Evolutionary conservation across 1,139 yeast species (phyloP), one percentile per base, ranked within the genome.

Genomic region (Saccharomyces hybrid): DNA sequence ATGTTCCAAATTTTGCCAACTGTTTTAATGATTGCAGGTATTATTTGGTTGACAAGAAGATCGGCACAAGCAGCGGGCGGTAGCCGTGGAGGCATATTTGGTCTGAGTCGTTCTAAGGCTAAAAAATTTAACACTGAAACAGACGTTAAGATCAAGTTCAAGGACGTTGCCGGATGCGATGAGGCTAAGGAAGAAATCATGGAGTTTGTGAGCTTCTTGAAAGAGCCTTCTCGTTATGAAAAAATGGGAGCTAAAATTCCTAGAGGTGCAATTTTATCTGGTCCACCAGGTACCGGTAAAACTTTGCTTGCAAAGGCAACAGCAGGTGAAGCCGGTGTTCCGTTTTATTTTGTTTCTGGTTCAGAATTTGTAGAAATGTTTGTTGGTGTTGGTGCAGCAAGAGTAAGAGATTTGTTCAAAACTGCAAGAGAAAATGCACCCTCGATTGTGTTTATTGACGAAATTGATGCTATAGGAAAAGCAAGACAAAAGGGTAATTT

Each of bases 211-310:
- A 82, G 83, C 63, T 86, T 86, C 64, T 78, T 86, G 70, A 86
- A 86, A 67, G 80, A 85, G 60, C 93, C 95, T 1, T 72, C 76
- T 49, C 83, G 85, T 64, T 86, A 86, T 70, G 91, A 86, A 67
- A 81, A 79, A 61, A 75, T 86, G 65, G 95, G 95, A 51, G 95
- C 91, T 25, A 84, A 86, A 66, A 86, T 86, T 57, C 95, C 95
- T 48, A 77, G 93, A 70, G 95, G 95, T 66, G 93, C 93, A 7
- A 84, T 86, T 54, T 73, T 86, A 51, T 84, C 90, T 0, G 95
- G 95, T 58, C 89, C 93, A 46, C 95, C 95, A 49, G 95, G 95
- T 74, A 86, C 93, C 4, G 95, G 95, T 79, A 86, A 86, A 68
- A 86, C 95, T 1, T 74, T 86, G 50, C 72, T 86, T 55, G 93